Evolutionary conservation across 2,329 filamentous ascomycete genomes (phyloP).

Genomic region (Corynespora cassiicola): DNA sequence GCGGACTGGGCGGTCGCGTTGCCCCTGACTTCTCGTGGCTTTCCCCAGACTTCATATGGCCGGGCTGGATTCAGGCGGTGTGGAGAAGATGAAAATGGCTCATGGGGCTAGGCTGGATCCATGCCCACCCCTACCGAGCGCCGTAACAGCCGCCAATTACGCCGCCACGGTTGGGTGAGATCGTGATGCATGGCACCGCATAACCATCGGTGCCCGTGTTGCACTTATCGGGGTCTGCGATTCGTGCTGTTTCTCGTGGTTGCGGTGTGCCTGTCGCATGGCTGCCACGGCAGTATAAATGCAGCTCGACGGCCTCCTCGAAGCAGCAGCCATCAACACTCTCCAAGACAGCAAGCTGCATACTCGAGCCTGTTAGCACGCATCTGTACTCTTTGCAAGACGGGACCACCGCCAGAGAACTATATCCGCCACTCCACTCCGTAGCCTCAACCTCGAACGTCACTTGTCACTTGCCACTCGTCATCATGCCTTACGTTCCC

Average conservation of each 20-base stretch:
- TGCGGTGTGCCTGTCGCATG: slow-evolving; percentile 38
- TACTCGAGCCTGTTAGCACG: slow-evolving; percentile 25
- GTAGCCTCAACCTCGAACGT: slow-evolving; percentile 4
- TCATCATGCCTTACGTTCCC: slow-evolving; percentile 47
- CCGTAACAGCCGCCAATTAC: slow-evolving; percentile 32
- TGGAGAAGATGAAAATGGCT: slow-evolving; percentile 42
- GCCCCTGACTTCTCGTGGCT: slow-evolving; percentile 34
- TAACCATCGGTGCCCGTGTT: slow-evolving; percentile 30
- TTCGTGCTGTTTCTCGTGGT: slow-evolving; percentile 34
- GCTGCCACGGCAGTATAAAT: slow-evolving; percentile 35
- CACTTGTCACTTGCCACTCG: slow-evolving; percentile 10
- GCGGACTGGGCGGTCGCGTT: slow-evolving; percentile 22
- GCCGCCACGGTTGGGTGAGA: slow-evolving; percentile 31
- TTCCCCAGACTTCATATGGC: slow-evolving; percentile 37
- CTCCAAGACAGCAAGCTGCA: too few species aligned
- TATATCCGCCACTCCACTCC: slow-evolving; percentile 20
- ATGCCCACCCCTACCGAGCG: slow-evolving; percentile 32
- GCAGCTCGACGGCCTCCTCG: slow-evolving; percentile 30
- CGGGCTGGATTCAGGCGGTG: slow-evolving; percentile 35
- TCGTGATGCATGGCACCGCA: slow-evolving; percentile 36
- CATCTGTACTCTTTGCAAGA: slow-evolving; percentile 25
- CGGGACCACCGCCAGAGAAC: slow-evolving; percentile 40
- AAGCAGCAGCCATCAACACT: slow-evolving; percentile 33
- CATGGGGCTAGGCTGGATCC: slow-evolving; percentile 30
- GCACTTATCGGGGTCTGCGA: slow-evolving; percentile 32